These are phyloP conservation scores for Cordyceps pruinosa DNA, from an alignment of 2,329 filamentous ascomycete genomes.

Conservation along the genomic window DNA sequence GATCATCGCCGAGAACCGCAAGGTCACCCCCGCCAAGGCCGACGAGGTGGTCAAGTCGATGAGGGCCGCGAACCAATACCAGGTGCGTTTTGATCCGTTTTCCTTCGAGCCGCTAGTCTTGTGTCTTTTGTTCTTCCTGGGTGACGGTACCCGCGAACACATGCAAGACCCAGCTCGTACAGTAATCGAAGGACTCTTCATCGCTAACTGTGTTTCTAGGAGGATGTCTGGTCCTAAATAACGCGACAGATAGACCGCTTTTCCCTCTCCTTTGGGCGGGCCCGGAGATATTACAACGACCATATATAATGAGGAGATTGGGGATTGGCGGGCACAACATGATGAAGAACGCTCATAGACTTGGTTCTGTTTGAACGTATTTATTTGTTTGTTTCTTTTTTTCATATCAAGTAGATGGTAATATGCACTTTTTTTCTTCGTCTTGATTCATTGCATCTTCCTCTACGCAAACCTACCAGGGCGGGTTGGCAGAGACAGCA, in stretches of 20 bases:
- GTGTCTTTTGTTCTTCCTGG: too few relatives aligned
- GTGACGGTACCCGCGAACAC: too few relatives aligned
- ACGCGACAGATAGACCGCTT: neutral
- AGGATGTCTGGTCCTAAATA: slow-evolving; percentile 62
- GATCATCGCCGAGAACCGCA: slow-evolving; percentile 79
- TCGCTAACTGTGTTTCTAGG: slow-evolving; percentile 34
- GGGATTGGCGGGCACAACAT: neutral
- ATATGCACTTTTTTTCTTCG: neutral
- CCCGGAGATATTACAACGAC: neutral
- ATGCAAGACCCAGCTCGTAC: too few relatives aligned
- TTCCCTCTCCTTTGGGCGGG: neutral
- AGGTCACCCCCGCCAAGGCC: slow-evolving; percentile 75
- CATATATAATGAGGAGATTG: slow-evolving; percentile 6
- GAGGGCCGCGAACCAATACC: slow-evolving; percentile 91
- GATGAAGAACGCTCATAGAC: slow-evolving; percentile 5
- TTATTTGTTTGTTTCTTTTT: slow-evolving; percentile 1
- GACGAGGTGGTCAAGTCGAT: slow-evolving; percentile 97
- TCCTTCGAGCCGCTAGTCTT: too few relatives aligned
- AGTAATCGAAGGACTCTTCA: neutral
- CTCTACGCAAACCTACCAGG: too few relatives aligned
- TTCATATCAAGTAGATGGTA: slow-evolving; percentile 8
- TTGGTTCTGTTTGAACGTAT: slow-evolving; percentile 1
- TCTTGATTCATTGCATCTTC: neutral
- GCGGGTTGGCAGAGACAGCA: too few relatives aligned
- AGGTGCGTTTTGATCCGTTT: slow-evolving; percentile 66